Evolutionary conservation across 208 protist species (phyloP).

Genomic region (Acanthamoeba royreba): DNA sequence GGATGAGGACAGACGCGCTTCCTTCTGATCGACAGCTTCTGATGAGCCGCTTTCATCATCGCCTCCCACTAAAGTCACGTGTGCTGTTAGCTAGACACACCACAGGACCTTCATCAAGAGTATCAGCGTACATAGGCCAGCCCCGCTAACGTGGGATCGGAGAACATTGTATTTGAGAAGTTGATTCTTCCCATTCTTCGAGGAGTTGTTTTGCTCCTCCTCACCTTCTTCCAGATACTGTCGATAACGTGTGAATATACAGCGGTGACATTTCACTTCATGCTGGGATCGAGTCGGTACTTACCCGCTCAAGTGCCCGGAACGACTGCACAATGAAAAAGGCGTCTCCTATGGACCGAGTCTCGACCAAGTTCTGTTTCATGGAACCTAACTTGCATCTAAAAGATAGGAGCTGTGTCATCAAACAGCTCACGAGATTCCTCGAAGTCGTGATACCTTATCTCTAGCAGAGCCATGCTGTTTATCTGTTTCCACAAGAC

Average conservation of each 20-base stretch:
- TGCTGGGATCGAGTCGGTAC: no score
- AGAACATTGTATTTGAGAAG: neutral
- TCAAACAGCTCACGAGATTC: no score
- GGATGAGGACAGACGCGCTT: neutral
- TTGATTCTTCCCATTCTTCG: neutral
- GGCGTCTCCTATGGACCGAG: neutral
- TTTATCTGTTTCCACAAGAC: neutral
- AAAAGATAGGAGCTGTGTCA: no score
- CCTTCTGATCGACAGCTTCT: neutral
- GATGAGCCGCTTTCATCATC: neutral
- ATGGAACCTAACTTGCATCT: slow-evolving; percentile 4
- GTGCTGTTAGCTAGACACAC: no score
- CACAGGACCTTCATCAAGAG: neutral
- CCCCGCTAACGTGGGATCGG: neutral
- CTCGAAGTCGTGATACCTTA: neutral
- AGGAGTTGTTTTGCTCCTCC: neutral
- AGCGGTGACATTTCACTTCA: no score
- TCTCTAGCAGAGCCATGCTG: neutral
- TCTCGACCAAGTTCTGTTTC: neutral
- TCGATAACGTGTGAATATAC: no score
- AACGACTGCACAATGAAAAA: neutral
- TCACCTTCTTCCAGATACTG: neutral
- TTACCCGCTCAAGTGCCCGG: neutral
- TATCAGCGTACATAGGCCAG: neutral
- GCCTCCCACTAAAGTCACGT: no score